A percentile compares a stretch with the other conserved stretches of the same genome.
These are phyloP conservation scores for Paxillus rubicundulus DNA, from an alignment of 768 basidiomycete genomes.

Conservation along the genomic window DNA sequence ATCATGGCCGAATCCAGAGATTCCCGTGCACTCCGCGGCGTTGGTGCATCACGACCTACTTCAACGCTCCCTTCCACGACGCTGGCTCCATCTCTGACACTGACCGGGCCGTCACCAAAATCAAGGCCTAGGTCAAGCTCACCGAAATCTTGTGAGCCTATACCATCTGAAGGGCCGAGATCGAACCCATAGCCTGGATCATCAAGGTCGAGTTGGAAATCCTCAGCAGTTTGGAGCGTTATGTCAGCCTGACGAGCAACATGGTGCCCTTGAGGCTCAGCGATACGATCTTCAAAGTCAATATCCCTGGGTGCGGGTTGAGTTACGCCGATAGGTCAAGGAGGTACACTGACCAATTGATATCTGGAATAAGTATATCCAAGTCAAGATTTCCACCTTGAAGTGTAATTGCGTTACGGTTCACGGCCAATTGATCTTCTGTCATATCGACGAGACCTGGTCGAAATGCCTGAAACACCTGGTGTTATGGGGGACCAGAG, in stretches of 20 bases:
- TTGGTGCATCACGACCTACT: conserved; percentile 70
- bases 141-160: conserved; percentile 79
- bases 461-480: conserved; percentile 71
- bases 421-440: conserved; percentile 86
- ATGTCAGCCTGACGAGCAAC: conserved; percentile 86
- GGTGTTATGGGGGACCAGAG: neutral
- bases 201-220: conserved; percentile 65
- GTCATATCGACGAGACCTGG: conserved; percentile 96
- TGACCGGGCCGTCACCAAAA: conserved; percentile 60
- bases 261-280: conserved; percentile 68
- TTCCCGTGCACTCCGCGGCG: conserved; percentile 43
- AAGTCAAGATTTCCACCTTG: conserved; percentile 75
- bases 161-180: conserved; percentile 75
- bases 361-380: conserved; percentile 74
- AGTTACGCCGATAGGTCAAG: conserved; percentile 1
- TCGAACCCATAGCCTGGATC: conserved; percentile 66
- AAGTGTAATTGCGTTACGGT: conserved; percentile 85
- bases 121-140: conserved; percentile 75
- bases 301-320: conserved; percentile 56
- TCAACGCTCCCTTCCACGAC: conserved; percentile 61
- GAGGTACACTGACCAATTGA: conserved; percentile 60
- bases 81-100: conserved; percentile 42
- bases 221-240: conserved; percentile 76
- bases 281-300: conserved; percentile 66
- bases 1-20: conserved; percentile 64